Evolutionary conservation across 495 filamentous ascomycete species (phyloP).

Genomic region (Parathielavia appendiculata): DNA sequence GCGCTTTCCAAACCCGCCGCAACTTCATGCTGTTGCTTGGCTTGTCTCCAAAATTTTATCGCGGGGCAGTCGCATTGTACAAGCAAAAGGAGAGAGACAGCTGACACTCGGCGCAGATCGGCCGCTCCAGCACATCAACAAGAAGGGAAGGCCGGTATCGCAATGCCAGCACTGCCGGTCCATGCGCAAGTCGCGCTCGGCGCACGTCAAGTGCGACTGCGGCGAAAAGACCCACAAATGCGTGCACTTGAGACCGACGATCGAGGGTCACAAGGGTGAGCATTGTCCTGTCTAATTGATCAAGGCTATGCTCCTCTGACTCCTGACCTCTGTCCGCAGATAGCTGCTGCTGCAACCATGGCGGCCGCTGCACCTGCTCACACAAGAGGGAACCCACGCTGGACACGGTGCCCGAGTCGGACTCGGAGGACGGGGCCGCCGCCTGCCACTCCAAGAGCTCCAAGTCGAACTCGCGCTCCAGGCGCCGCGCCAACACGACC

Average conservation of each 20-base stretch:
- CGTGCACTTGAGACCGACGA: conserved; percentile 50
- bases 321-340: conserved; percentile 52
- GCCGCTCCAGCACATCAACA: conserved; percentile 91
- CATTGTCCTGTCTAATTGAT: conserved; percentile 35
- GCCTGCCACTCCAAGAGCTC: conserved; percentile 39
- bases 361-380: conserved; percentile 85
- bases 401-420: conserved; percentile 66
- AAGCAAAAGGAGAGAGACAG: conserved; percentile 3
- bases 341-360: conserved; percentile 85
- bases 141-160: conserved; percentile 96
- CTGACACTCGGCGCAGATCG: conserved; percentile 59
- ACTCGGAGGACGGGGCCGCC: conserved; percentile 48
- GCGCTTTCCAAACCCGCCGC: background rate
- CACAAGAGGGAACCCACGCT: conserved; percentile 80
- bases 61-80: conserved; percentile 17
- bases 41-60: conserved; percentile 14
- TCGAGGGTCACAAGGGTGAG: conserved; percentile 54
- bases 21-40: background rate
- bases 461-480: conserved; percentile 54
- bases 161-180: conserved; percentile 97
- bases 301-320: conserved; percentile 43
- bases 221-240: conserved; percentile 83
- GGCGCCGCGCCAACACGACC: conserved; percentile 65
- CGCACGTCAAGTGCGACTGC: conserved; percentile 96
- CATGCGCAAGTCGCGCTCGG: conserved; percentile 93